Evolutionary conservation across 805 yeast genomes (phyloP), one percentile per base, ranked within the genome.

Genomic region (Teunomyces stri): DNA sequence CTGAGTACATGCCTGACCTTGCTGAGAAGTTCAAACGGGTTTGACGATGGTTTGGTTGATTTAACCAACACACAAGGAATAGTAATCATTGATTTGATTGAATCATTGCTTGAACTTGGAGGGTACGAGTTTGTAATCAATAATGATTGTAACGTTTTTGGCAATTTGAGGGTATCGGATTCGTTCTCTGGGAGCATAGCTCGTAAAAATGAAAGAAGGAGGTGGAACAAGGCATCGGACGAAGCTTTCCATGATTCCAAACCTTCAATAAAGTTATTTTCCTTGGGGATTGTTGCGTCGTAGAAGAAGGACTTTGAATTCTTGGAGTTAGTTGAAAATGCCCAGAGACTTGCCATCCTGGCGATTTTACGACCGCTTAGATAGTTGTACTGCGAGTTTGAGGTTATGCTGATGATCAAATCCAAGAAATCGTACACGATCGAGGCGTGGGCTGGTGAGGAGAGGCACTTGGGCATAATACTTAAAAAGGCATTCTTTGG

Each of bases 391-490:
- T 82, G 85, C 3, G 95, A 82, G 65, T 89, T 87, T 7, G 95
- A 81, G 0, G 95, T 83, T 36, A 90, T 67, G 9, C 89, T 77
- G 9, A 89, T 87, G 38, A 91, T 68, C 30, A 90, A 74, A 59
- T 90, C 96, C 56, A 89, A 78, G 58, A 89, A 91, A 61, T 88
- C 96, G 62, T 87, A 88, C 4, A 88, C 92, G 4, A 91, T 88
- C 1, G 94, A 84, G 0, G 96, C 96, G 66, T 89, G 96, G 4
- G 92, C 85, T 2, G 94, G 89, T 0, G 94, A 84, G 2, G 85
- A 78, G 18, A 89, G 72, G 64, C 96, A 87, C 51, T 82, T 82
- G 1, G 96, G 96, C 89, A 90, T 87, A 47, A 86, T 79, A 43
- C 84, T 84, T 38, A 87, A 66, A 60, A 90, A 90, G 0, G 96